Percentiles rank a stretch among this genome's conserved stretches.
Evolutionary conservation across 75 land plant species (phyloP).

Genomic region (Pinus tabuliformis): DNA sequence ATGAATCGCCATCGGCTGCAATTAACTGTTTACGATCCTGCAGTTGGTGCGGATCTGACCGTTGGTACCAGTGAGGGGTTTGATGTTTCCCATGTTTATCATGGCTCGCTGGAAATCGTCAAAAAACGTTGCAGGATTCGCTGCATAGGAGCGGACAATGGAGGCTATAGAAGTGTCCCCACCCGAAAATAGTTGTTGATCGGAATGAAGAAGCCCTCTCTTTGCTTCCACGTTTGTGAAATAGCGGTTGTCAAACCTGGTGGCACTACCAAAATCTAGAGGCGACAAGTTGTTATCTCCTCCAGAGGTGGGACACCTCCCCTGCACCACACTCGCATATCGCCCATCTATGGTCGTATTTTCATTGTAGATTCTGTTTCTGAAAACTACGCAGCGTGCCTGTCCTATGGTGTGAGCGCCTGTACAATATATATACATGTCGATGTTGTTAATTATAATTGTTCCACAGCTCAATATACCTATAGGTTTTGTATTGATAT

Average conservation of each 20-base stretch:
- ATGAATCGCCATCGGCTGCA: no score
- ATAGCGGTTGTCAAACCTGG: constrained; percentile 55
- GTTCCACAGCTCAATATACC: no score
- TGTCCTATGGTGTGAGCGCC: constrained; percentile 73
- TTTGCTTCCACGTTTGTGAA: constrained; percentile 35
- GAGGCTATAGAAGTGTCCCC: constrained; percentile 23
- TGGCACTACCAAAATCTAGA: constrained; percentile 44
- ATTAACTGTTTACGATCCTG: constrained; percentile 15
- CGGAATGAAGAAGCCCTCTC: constrained; percentile 58
- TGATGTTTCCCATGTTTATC: constrained; percentile 68
- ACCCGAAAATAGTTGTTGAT: constrained; percentile 45
- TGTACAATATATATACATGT: neutral
- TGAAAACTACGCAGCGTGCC: constrained; percentile 46
- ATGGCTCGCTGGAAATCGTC: constrained; percentile 44
- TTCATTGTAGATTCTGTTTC: constrained; percentile 56
- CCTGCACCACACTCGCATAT: constrained; percentile 25
- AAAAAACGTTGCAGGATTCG: constrained; percentile 24
- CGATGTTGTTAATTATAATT: no score
- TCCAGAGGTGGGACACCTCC: constrained; percentile 30
- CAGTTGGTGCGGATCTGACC: constrained; percentile 61
- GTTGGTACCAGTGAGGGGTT: constrained; percentile 45
- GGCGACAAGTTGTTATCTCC: constrained; percentile 32
- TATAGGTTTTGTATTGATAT: no score
- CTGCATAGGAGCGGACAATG: constrained; percentile 36
- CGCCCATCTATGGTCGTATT: constrained; percentile 38